Base-by-base conservation (phyloP, 2,329 filamentous ascomycete genomes). In the Nectriaceae sp. region DNA sequence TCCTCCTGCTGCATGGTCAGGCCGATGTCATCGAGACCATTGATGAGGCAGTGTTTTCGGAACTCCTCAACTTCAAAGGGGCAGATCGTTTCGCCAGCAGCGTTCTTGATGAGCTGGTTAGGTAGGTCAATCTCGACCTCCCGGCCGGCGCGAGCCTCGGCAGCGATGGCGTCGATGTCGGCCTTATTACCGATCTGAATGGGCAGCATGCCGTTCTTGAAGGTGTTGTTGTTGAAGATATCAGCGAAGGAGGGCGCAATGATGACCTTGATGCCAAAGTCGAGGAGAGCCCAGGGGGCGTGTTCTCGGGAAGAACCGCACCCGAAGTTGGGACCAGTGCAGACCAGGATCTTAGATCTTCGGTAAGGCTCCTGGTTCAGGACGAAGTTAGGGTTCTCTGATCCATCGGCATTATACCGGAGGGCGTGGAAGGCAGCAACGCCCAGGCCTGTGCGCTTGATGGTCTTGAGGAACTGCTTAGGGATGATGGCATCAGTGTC, bases 191-290 rank as follows among this genome's bases (percentile, higher is more conserved):
- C 75, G 65, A 97, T 88, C 50, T 79, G 74, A 52, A 97, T 84
- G 40, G 93, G 92, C 55, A 97, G 78, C 94, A 97, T 97, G 75
- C 93, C 93, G 76, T 99, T 99, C 82, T 99, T 97, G 83, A 97
- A 97, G n/a, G 89, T 94, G 79, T 99, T 99, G 83, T 96, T 97
- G 83, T 93, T 95, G 84, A 97, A 97, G 71, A 99, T 99, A 50
- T 74, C 71, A 50, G 71, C 75, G 53, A 81, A 84, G 1, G 88
- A 92, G 2, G 90, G 90, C 1, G 93, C 94, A 60, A 97, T 96
- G 64, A 97, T 80, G 69, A 88, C 93, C 67, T 88, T 90, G 75
- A 99, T 96, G 59, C 94, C 94, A 62, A 97, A 97, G 73, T 97
- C 94, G 48, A 96, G 85, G 20, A 97, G 82, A 5, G 94, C 93